Conservation (phyloP, 495 filamentous ascomycete species). For the Neurospora sp. region DNA sequence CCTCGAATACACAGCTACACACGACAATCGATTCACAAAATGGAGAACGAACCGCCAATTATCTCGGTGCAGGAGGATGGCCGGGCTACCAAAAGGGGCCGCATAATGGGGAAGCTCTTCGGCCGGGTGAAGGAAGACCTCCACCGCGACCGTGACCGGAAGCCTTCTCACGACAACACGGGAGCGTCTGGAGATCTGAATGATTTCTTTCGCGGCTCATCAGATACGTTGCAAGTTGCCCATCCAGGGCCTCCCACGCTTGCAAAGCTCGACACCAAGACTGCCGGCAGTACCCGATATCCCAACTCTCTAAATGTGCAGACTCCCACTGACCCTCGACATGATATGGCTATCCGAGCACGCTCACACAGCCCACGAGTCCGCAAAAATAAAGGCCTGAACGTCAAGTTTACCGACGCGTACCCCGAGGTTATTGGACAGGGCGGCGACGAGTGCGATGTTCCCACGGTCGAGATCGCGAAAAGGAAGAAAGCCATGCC, state of each 20-base stretch:
- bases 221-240: slow-evolving; percentile 30
- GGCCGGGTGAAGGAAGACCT: slow-evolving; percentile 9
- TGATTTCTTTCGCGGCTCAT: slow-evolving; percentile 33
- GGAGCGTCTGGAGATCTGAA: slow-evolving; percentile 29
- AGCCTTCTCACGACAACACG: slow-evolving; percentile 27
- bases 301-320: slow-evolving; percentile 30
- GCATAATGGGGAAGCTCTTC: slow-evolving; percentile 42
- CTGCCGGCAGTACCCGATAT: slow-evolving; percentile 27
- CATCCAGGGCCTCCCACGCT: slow-evolving; percentile 32
- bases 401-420: slow-evolving; percentile 58
- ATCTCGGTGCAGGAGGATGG: slow-evolving; percentile 24
- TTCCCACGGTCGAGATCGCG: slow-evolving; percentile 57
- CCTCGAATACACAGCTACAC: slow-evolving; percentile 6
- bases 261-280: slow-evolving; percentile 35
- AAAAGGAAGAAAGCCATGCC: slow-evolving; percentile 37
- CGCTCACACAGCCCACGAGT: slow-evolving; percentile 21
- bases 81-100: slow-evolving; percentile 28
- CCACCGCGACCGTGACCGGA: slow-evolving; percentile 28
- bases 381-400: slow-evolving; percentile 45
- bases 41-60: slow-evolving; percentile 33
- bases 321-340: slow-evolving; percentile 14
- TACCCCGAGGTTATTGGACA: slow-evolving; percentile 72
- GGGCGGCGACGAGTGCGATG: slow-evolving; percentile 73
- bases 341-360: slow-evolving; percentile 18
- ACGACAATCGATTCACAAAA: slow-evolving; percentile 18